These are phyloP conservation scores for Ceratocystis smalleyi DNA, from an alignment of 2,329 filamentous ascomycete genomes.

Conservation along the genomic window DNA sequence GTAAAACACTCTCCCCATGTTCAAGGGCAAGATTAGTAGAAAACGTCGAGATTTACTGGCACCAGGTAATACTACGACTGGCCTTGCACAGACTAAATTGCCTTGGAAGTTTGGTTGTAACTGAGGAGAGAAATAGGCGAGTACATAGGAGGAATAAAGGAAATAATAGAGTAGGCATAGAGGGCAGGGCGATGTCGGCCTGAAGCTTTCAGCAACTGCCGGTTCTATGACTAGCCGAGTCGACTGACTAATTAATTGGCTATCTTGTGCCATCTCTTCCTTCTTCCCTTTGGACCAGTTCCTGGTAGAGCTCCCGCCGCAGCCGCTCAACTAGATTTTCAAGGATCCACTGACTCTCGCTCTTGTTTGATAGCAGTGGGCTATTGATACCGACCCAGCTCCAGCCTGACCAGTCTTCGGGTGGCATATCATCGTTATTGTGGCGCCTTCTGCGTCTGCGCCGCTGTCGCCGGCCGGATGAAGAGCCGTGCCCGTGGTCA, in stretches of 20 bases:
- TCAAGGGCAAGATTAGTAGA: too few species aligned
- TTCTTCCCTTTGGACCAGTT: slow-evolving; percentile 17
- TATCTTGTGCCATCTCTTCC: background rate
- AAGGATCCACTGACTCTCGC: slow-evolving; percentile 59
- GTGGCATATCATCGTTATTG: slow-evolving; percentile 2
- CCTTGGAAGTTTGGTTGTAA: background rate
- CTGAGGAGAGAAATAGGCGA: background rate
- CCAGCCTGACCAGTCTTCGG: slow-evolving; percentile 13
- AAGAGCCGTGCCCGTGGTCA: background rate
- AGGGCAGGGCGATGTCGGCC: background rate
- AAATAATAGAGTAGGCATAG: background rate
- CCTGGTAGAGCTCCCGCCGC: slow-evolving; percentile 35
- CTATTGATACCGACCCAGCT: slow-evolving; percentile 52
- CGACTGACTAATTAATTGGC: background rate
- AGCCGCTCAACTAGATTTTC: slow-evolving; percentile 46
- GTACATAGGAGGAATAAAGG: background rate
- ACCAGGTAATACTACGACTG: background rate
- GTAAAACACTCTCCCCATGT: too few species aligned
- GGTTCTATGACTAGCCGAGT: background rate
- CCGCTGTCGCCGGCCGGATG: background rate
- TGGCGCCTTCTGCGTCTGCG: slow-evolving; percentile 1
- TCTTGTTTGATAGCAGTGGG: slow-evolving; percentile 52
- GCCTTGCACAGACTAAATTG: background rate
- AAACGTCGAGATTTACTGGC: background rate
- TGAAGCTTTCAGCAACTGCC: background rate